A percentile compares a stretch with the other conserved stretches of the same genome.
These are phyloP conservation scores for Ophiocordyceps camponoti-saundersi DNA, from an alignment of 2,329 filamentous ascomycete species.

Conservation along the genomic window DNA sequence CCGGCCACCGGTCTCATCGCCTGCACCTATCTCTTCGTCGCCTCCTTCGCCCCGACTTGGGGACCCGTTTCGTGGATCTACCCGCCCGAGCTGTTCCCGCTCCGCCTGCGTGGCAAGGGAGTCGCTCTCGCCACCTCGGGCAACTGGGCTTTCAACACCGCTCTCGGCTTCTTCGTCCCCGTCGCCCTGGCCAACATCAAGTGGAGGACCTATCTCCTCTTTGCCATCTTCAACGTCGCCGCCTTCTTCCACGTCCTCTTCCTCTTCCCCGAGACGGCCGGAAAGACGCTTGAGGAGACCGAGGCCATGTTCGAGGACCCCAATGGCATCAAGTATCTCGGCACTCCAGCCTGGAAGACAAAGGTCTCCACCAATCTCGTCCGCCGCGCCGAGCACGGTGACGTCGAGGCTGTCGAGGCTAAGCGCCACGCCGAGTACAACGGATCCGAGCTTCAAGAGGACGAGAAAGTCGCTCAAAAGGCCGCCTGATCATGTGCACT, in stretches of 20 bases:
- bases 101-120: conserved; percentile 35
- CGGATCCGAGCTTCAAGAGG: conserved; percentile 5
- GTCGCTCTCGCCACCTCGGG: conserved; percentile 32
- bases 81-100: conserved; percentile 48
- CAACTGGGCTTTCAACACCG: conserved; percentile 24
- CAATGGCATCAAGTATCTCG: conserved; percentile 13
- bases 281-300: conserved; percentile 37
- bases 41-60: conserved; percentile 53
- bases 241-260: conserved; percentile 36
- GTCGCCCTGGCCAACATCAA: conserved; percentile 20
- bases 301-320: conserved; percentile 27
- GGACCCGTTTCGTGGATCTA: conserved; percentile 55
- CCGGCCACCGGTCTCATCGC: conserved; percentile 52
- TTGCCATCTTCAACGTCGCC: conserved; percentile 31
- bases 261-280: conserved; percentile 37
- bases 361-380: conserved; percentile 7
- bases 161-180: conserved; percentile 20
- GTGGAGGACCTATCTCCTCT: conserved; percentile 36
- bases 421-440: conserved; percentile 7
- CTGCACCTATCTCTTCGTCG: conserved; percentile 58
- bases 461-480: conserved; percentile 2
- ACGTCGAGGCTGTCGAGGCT: conserved; percentile 10
- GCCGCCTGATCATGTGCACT: not conserved
- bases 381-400: conserved; percentile 9
- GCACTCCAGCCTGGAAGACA: conserved; percentile 16